These are phyloP conservation scores for Lunularia cruciata DNA, from an alignment of 225 moss, liverwort and hornwort genomes.

Conservation along the genomic window DNA sequence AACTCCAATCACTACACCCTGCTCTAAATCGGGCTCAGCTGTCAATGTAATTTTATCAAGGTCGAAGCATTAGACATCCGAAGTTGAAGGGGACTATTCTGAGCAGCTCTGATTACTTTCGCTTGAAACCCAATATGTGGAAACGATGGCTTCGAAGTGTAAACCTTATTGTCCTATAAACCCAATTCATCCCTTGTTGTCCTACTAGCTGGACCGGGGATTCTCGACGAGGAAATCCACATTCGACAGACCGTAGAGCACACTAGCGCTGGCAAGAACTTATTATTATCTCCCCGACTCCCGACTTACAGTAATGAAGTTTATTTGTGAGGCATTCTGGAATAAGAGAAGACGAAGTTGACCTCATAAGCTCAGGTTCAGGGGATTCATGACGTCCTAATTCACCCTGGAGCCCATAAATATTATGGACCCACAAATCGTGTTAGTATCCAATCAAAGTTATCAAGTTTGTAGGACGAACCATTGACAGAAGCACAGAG, in stretches of 20 bases:
- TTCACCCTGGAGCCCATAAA: too few species aligned
- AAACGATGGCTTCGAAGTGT: too few species aligned
- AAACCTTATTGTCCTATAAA: too few species aligned
- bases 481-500: background rate
- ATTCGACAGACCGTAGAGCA: too few species aligned
- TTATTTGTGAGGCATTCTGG: background rate
- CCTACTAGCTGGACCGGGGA: background rate
- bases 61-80: too few species aligned
- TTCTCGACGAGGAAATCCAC: too few species aligned
- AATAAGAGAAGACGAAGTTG: background rate
- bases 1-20: conserved; percentile 1
- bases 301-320: background rate
- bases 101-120: too few species aligned
- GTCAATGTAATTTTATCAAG: background rate
- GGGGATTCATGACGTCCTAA: background rate
- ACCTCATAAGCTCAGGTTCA: background rate
- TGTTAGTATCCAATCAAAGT: background rate
- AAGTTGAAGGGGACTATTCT: too few species aligned
- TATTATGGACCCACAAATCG: too few species aligned
- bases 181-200: background rate
- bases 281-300: too few species aligned
- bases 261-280: too few species aligned
- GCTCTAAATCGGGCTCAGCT: background rate
- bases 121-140: too few species aligned
- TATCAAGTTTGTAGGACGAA: background rate